phyloP scores from a whole-genome alignment of 352 stramenopile genomes.

The Thraustochytrium sp. region DNA sequence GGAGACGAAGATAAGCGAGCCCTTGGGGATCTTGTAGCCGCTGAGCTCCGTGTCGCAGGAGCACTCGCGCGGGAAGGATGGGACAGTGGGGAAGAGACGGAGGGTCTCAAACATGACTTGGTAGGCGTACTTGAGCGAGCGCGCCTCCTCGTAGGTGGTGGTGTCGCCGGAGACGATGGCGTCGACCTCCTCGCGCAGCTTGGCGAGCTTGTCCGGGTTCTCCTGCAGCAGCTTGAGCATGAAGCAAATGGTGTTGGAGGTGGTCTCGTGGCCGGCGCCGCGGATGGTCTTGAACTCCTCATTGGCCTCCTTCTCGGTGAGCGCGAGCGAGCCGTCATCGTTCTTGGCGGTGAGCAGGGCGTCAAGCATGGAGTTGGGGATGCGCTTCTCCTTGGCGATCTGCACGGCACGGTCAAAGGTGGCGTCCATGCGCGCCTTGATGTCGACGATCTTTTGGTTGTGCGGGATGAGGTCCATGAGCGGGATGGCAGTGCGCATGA shows the following conservation, averaged over 20 bases:
- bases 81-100: conserved; percentile 8
- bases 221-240: conserved; percentile 41
- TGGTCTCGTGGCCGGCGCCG: conserved; percentile 33
- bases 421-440: not conserved
- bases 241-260: conserved; percentile 29
- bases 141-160: conserved; percentile 15
- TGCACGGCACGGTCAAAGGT: conserved; percentile 3
- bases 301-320: conserved; percentile 38
- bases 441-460: not conserved
- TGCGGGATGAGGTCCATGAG: conserved; percentile 1
- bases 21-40: conserved; percentile 14
- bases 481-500: conserved; percentile 8
- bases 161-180: not conserved
- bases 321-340: conserved; percentile 4
- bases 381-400: conserved; percentile 17
- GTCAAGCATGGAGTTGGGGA: not conserved
- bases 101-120: conserved; percentile 40
- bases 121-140: conserved; percentile 24
- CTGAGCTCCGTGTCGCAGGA: not conserved
- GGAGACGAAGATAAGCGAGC: conserved; percentile 25
- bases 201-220: conserved; percentile 21
- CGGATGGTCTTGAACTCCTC: conserved; percentile 43
- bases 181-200: conserved; percentile 28
- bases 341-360: conserved; percentile 31
- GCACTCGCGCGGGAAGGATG: conserved; percentile 6